Evolutionary conservation across 2,329 filamentous ascomycete genomes (phyloP), one percentile per base, ranked within the genome.

Genomic region (Colletotrichum scovillei): DNA sequence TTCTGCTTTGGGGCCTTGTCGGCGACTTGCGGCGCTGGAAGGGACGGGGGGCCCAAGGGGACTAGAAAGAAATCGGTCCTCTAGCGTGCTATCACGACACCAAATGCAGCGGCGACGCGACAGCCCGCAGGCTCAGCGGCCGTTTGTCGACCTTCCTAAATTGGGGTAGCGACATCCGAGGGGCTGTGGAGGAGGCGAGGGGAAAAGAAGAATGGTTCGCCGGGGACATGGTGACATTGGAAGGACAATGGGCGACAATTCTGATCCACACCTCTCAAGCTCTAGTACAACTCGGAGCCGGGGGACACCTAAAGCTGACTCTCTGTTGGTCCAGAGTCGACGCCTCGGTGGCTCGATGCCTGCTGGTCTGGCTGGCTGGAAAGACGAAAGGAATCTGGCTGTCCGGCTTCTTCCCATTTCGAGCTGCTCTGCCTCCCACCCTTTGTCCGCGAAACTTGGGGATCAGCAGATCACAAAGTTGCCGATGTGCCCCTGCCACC

Each of bases 71-170:
- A 57, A 52, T 62, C 60, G 56, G 59, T 67, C 58, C 59, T 49
- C 59, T 73, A 70, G 70, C 70, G 68, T 68, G 68, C 68, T 67
- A 72, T 74, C 72, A 68, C 68, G 63, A 74, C 67, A 73, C 57
- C 52, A 62, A 70, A 58, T 49, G 67, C 46, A 52, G 70, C 49
- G 46, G 30, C 52, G 52, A 65, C 38, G 49, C 59, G 56, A 58
- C 63, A 63, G 67, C 62, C 67, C 62, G 62, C 59, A 72, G 55
- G 55, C 28, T 56, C 71, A 73, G 67, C 67, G 46, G 67, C 69
- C 58, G 68, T 72, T 72, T 57, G 63, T 63, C 63, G 72, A 74
- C 72, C 72, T 74, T 71, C 72, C 72, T 74, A 63, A 67, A 67
- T 68, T 67, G 69, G 72, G 72, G 72, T 74, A 74, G 72, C 57